Conservation (phyloP, 129 eudicot species). For the Chrysanthemum seticuspe region DNA sequence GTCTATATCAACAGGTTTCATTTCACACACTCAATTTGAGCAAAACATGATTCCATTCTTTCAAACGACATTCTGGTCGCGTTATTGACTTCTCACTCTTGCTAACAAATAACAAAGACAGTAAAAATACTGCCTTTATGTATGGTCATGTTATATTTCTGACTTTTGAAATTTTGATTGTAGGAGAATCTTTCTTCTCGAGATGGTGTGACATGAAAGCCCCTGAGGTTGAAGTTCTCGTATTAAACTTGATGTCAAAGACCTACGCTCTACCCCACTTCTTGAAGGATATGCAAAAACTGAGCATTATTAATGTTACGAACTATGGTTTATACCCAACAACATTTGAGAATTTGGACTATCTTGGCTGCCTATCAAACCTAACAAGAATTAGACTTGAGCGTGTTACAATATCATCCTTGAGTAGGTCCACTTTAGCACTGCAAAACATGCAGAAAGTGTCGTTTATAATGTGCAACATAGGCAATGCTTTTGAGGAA, state of each 20-base stretch:
- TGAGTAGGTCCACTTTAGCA: conserved; percentile 15
- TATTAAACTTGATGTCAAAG: conserved; percentile 40
- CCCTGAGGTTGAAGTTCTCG: conserved; percentile 40
- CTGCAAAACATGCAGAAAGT: conserved; percentile 38
- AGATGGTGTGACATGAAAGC: conserved; percentile 38
- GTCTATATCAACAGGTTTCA: conserved; percentile 50
- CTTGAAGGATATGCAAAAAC: conserved; percentile 27
- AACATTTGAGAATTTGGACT: conserved; percentile 10
- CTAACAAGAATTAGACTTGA: conserved; percentile 45
- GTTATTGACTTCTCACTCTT: no score
- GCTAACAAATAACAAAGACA: no score
- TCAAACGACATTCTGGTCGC: no score
- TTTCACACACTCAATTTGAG: no score
- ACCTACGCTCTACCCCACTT: conserved; percentile 45
- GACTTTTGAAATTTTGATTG: not conserved
- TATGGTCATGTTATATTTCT: no score
- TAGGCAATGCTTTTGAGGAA: conserved; percentile 28
- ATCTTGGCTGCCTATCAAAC: conserved; percentile 25
- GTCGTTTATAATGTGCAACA: conserved; percentile 43
- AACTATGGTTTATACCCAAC: conserved; percentile 44
- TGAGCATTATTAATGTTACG: conserved; percentile 43
- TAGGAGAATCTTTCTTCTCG: conserved; percentile 41
- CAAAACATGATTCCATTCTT: no score
- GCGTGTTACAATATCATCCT: conserved; percentile 32
- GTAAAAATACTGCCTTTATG: no score